Conservation (phyloP, 2,329 filamentous ascomycete genomes). For the Elsinoe fawcettii region DNA sequence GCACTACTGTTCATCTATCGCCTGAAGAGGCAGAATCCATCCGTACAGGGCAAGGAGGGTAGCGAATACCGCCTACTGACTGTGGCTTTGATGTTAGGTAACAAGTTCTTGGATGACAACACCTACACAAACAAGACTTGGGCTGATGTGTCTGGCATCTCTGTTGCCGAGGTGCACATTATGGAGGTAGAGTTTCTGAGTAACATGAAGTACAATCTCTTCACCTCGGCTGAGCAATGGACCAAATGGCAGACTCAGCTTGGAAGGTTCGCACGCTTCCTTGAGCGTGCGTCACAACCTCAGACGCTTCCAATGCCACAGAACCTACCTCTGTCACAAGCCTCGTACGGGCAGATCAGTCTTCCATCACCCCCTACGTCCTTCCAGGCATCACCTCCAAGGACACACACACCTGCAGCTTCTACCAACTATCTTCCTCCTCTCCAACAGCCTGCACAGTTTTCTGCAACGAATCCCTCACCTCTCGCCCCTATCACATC, state of each 20-base stretch:
- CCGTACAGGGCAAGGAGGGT: slow-evolving; percentile 80
- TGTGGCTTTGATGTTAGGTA: slow-evolving; percentile 92
- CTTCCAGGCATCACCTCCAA: slow-evolving; percentile 45
- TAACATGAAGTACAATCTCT: slow-evolving; percentile 92
- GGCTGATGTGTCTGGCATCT: slow-evolving; percentile 93
- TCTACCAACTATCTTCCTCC: slow-evolving; percentile 27
- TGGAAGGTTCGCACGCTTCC: slow-evolving; percentile 74
- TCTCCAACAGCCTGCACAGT: slow-evolving; percentile 33
- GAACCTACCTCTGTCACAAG: slow-evolving; percentile 33
- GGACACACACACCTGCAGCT: slow-evolving; percentile 25
- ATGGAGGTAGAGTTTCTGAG: slow-evolving; percentile 99
- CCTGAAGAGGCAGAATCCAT: slow-evolving; percentile 81
- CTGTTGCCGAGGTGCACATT: slow-evolving; percentile 89
- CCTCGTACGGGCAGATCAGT: slow-evolving; percentile 30
- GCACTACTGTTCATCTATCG: slow-evolving; percentile 89
- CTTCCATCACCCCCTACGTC: slow-evolving; percentile 46
- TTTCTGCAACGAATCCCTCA: slow-evolving; percentile 37
- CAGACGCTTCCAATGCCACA: slow-evolving; percentile 32
- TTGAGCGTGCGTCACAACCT: slow-evolving; percentile 55
- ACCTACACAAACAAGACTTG: slow-evolving; percentile 99
- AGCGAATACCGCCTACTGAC: slow-evolving; percentile 91
- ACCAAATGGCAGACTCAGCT: slow-evolving; percentile 76
- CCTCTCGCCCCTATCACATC: slow-evolving; percentile 36
- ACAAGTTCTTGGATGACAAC: slow-evolving; percentile 98
- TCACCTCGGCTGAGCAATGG: slow-evolving; percentile 83